Evolutionary conservation across 139 green algal genomes (phyloP).

Genomic region (Pleodorina starrii): DNA sequence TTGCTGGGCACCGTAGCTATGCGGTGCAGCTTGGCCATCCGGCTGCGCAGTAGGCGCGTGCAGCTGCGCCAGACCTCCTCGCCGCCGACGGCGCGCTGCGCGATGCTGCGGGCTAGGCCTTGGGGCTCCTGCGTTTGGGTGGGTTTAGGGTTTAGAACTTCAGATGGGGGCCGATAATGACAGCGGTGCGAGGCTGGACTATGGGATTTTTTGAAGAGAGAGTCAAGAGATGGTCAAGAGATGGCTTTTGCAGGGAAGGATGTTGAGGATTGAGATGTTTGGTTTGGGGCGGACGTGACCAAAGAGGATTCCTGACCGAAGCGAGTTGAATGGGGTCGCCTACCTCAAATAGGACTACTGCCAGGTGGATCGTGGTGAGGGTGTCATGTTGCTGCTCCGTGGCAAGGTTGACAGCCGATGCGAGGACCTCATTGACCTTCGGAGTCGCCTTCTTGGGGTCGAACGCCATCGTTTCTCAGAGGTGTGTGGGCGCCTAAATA

Average conservation of each 20-base stretch:
- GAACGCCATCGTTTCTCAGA: constrained; percentile 50
- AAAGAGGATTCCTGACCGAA: too few species aligned
- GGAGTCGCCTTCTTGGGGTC: constrained; percentile 77
- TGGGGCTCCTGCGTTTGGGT: constrained; percentile 40
- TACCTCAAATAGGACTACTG: constrained; percentile 79
- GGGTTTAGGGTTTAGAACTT: too few species aligned
- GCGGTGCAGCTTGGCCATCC: constrained; percentile 75
- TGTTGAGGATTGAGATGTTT: too few species aligned
- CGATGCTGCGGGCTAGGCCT: constrained; percentile 41
- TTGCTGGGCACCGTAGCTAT: constrained; percentile 69
- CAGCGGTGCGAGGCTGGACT: too few species aligned
- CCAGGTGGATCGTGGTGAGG: constrained; percentile 80
- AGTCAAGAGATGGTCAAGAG: too few species aligned
- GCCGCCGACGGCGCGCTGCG: constrained; percentile 50
- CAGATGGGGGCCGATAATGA: too few species aligned
- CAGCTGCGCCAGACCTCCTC: constrained; percentile 70
- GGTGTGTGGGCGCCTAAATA: too few species aligned
- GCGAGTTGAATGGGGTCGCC: too few species aligned
- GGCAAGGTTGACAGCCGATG: constrained; percentile 64
- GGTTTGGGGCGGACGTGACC: too few species aligned
- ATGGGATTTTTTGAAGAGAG: too few species aligned
- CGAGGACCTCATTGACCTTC: constrained; percentile 69
- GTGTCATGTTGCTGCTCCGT: constrained; percentile 72
- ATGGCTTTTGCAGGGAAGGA: too few species aligned
- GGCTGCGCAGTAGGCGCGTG: constrained; percentile 69